phyloP scores from a whole-genome alignment of 2,329 filamentous ascomycete genomes.

The Malbranchea zuffiana region DNA sequence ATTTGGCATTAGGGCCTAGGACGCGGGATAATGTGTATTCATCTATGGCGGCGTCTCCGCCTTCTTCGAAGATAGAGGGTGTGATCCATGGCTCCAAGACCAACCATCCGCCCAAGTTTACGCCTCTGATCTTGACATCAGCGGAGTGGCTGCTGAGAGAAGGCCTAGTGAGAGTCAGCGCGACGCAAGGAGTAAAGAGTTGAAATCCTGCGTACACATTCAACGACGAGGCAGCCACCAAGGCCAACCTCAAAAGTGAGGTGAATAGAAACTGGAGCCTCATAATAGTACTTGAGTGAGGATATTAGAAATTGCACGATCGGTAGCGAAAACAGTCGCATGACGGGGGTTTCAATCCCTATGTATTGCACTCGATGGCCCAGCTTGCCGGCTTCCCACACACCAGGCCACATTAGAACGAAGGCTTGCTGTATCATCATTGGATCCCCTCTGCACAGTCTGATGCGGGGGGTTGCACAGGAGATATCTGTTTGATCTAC shows the following conservation, averaged over 20 bases:
- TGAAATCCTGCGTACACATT: conserved; percentile 48
- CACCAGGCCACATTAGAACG: no score
- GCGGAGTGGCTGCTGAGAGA: not conserved
- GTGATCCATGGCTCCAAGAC: conserved; percentile 56
- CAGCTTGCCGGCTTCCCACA: no score
- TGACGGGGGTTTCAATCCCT: no score
- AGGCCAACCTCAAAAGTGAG: not conserved
- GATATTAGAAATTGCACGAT: no score
- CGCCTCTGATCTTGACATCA: conserved; percentile 45
- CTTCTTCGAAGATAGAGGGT: conserved; percentile 47
- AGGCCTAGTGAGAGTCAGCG: not conserved
- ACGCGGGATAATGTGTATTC: conserved; percentile 45
- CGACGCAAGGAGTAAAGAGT: conserved; percentile 46
- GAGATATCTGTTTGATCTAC: no score
- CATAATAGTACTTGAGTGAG: no score
- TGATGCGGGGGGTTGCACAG: no score
- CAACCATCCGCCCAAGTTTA: conserved; percentile 56
- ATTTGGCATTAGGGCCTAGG: conserved; percentile 41
- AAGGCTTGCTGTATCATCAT: no score
- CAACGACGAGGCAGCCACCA: not conserved
- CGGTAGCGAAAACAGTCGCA: no score
- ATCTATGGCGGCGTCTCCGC: conserved; percentile 42
- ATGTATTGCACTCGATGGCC: no score
- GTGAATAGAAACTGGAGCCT: not conserved
- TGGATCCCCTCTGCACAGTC: no score